phyloP scores from a whole-genome alignment of 371 early-diverging fungal genomes.

The Chytridium lagenaria region DNA sequence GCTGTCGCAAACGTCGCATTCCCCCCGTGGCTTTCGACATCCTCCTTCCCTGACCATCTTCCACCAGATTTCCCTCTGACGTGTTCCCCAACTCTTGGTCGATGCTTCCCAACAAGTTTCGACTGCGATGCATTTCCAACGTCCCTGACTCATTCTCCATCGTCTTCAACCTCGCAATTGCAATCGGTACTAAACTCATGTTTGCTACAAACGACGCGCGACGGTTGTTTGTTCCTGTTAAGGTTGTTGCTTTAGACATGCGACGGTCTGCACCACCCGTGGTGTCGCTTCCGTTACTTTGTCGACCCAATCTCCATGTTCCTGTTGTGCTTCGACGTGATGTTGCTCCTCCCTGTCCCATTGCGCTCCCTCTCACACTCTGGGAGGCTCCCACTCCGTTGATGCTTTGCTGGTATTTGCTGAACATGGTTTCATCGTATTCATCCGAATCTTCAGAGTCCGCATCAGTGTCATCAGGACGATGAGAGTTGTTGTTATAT shows the following conservation, averaged over 20 bases:
- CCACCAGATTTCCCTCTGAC: neutral
- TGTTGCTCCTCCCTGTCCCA: constrained; percentile 3
- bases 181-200: constrained; percentile 1
- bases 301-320: neutral
- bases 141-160: neutral
- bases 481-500: too few species aligned
- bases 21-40: neutral
- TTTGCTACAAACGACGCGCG: neutral
- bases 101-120: neutral
- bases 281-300: neutral
- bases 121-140: neutral
- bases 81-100: neutral
- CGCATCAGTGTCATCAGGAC: too few species aligned
- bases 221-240: neutral
- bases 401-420: neutral
- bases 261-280: too few species aligned
- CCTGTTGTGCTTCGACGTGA: neutral
- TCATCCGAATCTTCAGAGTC: constrained; percentile 9
- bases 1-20: constrained; percentile 3
- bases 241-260: too few species aligned
- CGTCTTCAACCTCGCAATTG: neutral
- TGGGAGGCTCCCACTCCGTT: neutral
- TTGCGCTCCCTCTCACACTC: neutral
- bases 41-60: neutral
- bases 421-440: constrained; percentile 8